These are phyloP conservation scores for Dillenia suffruticosa DNA, from an alignment of 164 flowering plant species.

Conservation along the genomic window DNA sequence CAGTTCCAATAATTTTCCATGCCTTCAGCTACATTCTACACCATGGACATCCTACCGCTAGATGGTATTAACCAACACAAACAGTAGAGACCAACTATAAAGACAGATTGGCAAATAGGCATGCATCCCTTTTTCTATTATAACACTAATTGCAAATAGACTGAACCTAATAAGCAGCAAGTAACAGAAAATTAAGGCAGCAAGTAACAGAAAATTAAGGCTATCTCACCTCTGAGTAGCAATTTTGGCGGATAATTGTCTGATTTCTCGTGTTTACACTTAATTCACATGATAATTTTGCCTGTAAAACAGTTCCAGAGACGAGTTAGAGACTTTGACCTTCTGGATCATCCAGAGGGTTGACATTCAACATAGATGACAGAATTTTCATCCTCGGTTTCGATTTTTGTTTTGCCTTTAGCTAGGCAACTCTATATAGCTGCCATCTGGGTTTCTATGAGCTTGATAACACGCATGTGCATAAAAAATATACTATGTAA, in stretches of 20 bases:
- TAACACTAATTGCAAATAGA: too few relatives aligned
- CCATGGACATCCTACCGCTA: too few relatives aligned
- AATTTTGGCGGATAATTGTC: conserved; percentile 35
- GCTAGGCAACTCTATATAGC: neutral
- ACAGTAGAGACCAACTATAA: too few relatives aligned
- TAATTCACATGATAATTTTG: conserved; percentile 39
- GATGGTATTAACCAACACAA: too few relatives aligned
- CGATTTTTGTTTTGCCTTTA: neutral
- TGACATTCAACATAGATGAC: neutral
- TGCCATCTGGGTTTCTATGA: neutral
- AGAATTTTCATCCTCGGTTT: neutral
- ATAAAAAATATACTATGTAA: too few relatives aligned
- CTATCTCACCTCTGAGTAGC: conserved; percentile 30
- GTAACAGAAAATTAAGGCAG: neutral
- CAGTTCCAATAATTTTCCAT: too few relatives aligned
- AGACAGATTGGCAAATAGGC: too few relatives aligned
- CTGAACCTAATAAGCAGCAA: too few relatives aligned
- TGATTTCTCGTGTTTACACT: conserved; percentile 28
- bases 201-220: neutral
- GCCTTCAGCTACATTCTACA: too few relatives aligned
- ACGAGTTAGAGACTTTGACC: too few relatives aligned
- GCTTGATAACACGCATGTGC: neutral
- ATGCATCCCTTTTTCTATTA: too few relatives aligned
- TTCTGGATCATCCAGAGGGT: too few relatives aligned
- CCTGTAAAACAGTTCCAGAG: conserved; percentile 17